Evolutionary conservation across 768 basidiomycete genomes (phyloP).

Genomic region (Artomyces pyxidatus): DNA sequence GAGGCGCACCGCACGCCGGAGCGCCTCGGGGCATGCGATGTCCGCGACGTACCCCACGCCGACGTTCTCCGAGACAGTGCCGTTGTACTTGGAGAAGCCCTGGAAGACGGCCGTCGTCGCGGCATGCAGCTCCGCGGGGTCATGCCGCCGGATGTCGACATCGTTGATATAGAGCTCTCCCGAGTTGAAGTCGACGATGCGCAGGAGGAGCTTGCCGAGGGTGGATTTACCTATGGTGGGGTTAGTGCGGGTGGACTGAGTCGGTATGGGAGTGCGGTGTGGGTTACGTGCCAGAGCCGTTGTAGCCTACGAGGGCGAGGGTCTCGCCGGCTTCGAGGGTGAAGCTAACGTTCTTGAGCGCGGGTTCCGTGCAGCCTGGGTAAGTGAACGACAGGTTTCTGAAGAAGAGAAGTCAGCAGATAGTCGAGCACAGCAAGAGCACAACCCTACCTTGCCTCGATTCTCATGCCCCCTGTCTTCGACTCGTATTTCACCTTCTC

Average conservation of each 20-base stretch:
- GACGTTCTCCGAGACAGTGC: constrained; percentile 74
- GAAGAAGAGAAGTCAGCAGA: not conserved
- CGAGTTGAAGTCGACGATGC: constrained; percentile 67
- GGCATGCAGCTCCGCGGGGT: constrained; percentile 63
- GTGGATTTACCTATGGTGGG: constrained; percentile 68
- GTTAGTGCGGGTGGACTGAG: not conserved
- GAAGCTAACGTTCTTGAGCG: constrained; percentile 63
- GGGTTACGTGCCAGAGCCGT: constrained; percentile 54
- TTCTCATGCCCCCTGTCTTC: constrained; percentile 50
- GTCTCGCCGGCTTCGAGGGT: constrained; percentile 66
- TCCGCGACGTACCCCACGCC: constrained; percentile 73
- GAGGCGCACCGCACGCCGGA: constrained; percentile 58
- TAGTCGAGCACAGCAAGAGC: not conserved
- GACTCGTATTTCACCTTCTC: constrained; percentile 41
- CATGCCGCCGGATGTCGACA: constrained; percentile 54
- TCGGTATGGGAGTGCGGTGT: constrained; percentile 5
- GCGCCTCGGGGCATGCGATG: constrained; percentile 44
- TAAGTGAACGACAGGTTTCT: constrained; percentile 70
- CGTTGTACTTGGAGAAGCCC: constrained; percentile 73
- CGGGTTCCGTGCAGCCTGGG: constrained; percentile 62
- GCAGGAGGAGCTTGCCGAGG: constrained; percentile 71
- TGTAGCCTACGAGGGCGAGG: constrained; percentile 80
- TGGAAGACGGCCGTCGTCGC: constrained; percentile 81
- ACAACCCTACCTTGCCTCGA: constrained; percentile 54
- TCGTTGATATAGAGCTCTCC: constrained; percentile 67